Evolutionary conservation across 2,329 filamentous ascomycete genomes (phyloP).

Genomic region (Ramichloridium luteum): DNA sequence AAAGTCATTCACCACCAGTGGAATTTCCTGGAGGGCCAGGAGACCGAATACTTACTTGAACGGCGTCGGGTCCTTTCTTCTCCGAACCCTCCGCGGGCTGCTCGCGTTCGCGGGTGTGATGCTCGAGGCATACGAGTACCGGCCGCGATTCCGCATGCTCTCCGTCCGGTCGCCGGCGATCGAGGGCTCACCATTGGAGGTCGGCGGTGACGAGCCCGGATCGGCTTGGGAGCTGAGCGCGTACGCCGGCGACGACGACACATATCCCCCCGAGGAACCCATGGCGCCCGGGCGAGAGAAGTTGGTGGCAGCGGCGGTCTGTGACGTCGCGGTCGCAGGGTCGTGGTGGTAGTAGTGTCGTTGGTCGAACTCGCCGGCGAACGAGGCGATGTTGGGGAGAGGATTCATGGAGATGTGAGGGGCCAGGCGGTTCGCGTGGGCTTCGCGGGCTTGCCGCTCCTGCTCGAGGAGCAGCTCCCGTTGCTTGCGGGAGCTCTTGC

Average conservation of each 20-base stretch:
- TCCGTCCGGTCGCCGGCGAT: constrained; percentile 58
- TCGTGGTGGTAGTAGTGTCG: constrained; percentile 25
- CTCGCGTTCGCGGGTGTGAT: constrained; percentile 74
- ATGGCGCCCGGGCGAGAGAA: constrained; percentile 22
- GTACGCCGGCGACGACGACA: constrained; percentile 19
- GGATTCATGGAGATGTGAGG: constrained; percentile 21
- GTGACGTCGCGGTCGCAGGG: not conserved
- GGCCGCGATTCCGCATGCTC: constrained; percentile 93
- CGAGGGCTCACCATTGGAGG: constrained; percentile 42
- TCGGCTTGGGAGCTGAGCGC: constrained; percentile 10
- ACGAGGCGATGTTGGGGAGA: not conserved
- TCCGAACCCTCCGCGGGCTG: constrained; percentile 78
- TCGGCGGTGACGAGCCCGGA: constrained; percentile 15
- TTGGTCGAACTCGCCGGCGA: constrained; percentile 24
- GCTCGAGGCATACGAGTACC: constrained; percentile 92
- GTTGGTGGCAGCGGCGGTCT: constrained; percentile 14
- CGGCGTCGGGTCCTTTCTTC: constrained; percentile 92
- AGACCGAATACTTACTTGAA: constrained; percentile 76
- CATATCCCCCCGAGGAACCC: constrained; percentile 12
- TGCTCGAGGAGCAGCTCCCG: not conserved
- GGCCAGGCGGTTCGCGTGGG: constrained; percentile 25
- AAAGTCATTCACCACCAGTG: constrained; percentile 1
- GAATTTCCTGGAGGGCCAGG: not conserved
- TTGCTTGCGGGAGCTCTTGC: not conserved
- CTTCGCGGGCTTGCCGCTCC: not conserved